These are phyloP conservation scores for Byssoonygena ceratinophila DNA, from an alignment of 2,329 filamentous ascomycete genomes.

Conservation along the genomic window DNA sequence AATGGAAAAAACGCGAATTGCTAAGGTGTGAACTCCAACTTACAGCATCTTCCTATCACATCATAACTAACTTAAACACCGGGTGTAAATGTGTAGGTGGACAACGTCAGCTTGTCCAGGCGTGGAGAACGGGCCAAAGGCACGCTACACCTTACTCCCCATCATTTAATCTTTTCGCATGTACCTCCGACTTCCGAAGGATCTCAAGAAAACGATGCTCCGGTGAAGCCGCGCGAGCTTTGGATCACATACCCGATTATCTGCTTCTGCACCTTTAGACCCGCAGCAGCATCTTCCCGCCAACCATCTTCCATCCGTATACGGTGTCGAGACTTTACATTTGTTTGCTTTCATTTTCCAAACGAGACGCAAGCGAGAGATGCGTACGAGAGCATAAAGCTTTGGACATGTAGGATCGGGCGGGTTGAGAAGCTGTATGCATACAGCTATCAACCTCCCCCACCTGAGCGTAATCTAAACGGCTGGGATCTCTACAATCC, in stretches of 20 bases:
- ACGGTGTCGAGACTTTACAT: conserved; percentile 85
- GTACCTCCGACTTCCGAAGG: conserved; percentile 35
- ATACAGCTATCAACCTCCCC: conserved; percentile 69
- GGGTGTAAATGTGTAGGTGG: conserved; percentile 35
- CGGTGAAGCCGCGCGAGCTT: conserved; percentile 54
- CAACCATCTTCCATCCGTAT: conserved; percentile 74
- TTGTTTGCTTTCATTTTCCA: conserved; percentile 78
- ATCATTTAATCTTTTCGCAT: conserved; percentile 56
- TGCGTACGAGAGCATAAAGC: conserved; percentile 75
- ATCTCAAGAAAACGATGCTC: conserved; percentile 32
- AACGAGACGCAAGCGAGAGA: conserved; percentile 66
- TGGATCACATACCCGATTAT: conserved; percentile 97
- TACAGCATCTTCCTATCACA: not conserved
- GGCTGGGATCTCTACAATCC: conserved; percentile 82
- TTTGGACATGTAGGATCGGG: conserved; percentile 69
- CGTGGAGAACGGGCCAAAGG: conserved; percentile 48
- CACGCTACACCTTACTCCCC: conserved; percentile 52
- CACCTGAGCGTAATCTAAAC: conserved; percentile 61
- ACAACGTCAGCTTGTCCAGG: conserved; percentile 49
- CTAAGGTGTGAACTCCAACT: conserved; percentile 13
- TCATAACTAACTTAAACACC: conserved; percentile 1
- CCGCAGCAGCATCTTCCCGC: conserved; percentile 57
- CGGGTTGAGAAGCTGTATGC: conserved; percentile 83
- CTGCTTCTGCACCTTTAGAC: conserved; percentile 64
- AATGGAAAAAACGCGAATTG: conserved; percentile 18